Evolutionary conservation across 192 early-diverging fungal species (phyloP).

Genomic region (Phlyctochytrium planicorne): DNA sequence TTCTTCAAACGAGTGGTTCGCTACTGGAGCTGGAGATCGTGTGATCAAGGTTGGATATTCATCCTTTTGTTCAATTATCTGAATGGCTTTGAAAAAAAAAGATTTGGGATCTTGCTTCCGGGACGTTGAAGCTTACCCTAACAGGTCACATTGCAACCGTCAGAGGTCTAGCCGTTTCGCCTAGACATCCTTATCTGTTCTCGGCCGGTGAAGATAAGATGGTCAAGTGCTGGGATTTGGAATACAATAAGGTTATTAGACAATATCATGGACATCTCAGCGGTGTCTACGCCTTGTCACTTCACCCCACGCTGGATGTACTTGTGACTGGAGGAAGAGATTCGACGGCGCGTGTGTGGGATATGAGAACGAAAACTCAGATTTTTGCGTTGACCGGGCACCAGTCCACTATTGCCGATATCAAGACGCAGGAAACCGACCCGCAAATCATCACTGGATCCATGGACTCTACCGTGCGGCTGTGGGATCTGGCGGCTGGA

Average conservation of each 20-base stretch:
- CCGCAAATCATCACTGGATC: slow-evolving; percentile 95
- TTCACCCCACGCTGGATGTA: slow-evolving; percentile 95
- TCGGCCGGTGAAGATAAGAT: slow-evolving; percentile 97
- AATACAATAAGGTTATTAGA: slow-evolving; percentile 98
- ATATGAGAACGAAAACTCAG: slow-evolving; percentile 94
- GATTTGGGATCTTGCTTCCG: slow-evolving; percentile 99
- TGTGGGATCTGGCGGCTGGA: slow-evolving; percentile 98
- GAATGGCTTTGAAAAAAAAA: too few species aligned
- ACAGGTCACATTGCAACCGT: slow-evolving; percentile 97
- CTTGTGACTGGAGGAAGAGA: slow-evolving; percentile 95
- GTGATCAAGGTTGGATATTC: slow-evolving; percentile 79
- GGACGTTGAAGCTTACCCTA: slow-evolving; percentile 89
- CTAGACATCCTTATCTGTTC: slow-evolving; percentile 96
- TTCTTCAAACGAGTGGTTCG: slow-evolving; percentile 97
- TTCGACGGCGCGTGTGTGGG: slow-evolving; percentile 94
- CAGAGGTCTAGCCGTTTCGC: slow-evolving; percentile 89
- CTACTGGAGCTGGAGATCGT: slow-evolving; percentile 94
- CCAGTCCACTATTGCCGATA: slow-evolving; percentile 76
- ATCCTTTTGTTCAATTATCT: not conserved
- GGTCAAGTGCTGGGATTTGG: slow-evolving; percentile 99
- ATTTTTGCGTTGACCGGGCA: slow-evolving; percentile 90
- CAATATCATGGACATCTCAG: slow-evolving; percentile 98
- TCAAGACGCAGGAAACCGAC: slow-evolving; percentile 92
- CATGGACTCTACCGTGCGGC: slow-evolving; percentile 87
- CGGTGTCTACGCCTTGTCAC: slow-evolving; percentile 85